Base-by-base conservation (phyloP, 192 early-diverging fungal genomes). In the Pilobolus umbonatus region DNA sequence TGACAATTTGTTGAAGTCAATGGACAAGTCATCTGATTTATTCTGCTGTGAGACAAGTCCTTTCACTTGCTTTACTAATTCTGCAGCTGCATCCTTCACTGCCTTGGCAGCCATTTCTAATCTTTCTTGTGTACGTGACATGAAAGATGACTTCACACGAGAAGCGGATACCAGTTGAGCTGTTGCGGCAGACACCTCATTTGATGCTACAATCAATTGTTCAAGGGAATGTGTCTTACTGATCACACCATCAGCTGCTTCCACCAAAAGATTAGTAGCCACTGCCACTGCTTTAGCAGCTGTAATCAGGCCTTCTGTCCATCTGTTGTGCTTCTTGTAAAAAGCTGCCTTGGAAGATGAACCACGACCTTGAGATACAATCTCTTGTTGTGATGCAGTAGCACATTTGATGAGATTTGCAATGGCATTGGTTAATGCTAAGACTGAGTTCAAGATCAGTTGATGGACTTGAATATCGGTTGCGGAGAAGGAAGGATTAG, bases 301-400 rank as follows among this genome's bases (percentile, higher is more conserved):
- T 5, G 91, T 92, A 57, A 99, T 95, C 15, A 99, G 80, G 22
- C 96, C 96, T 68, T 99, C 96, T 4, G 95, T 99, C 96, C 96
- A 99, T 57, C 94, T 90, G 81, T 99, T 96, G 80, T 99, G 92
- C 80, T 99, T 99, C 74, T 98, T 98, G 82, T 99, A 99, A 71
- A 98, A 98, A 1, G 90, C 92, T 1, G 85, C 84, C 52, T 82
- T 87, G 11, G 89, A 82, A 39, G 83, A 85, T 0, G 81, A 68
- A 4, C 92, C 93, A 39, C 89, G 80, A 19, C 93, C 93, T 68
- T 98, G 90, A 0, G 89, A 84, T 5, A 96, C 96, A 81, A 96
- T 94, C 75, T 99, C 96, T 71, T 95, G 87, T 76, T 99, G 96
- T 22, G 92, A 91, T 32, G 85, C 91, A 2, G 93, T 95, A 29